Base-by-base conservation (phyloP, 2,329 filamentous ascomycete genomes). In the Onygenales sp. region DNA sequence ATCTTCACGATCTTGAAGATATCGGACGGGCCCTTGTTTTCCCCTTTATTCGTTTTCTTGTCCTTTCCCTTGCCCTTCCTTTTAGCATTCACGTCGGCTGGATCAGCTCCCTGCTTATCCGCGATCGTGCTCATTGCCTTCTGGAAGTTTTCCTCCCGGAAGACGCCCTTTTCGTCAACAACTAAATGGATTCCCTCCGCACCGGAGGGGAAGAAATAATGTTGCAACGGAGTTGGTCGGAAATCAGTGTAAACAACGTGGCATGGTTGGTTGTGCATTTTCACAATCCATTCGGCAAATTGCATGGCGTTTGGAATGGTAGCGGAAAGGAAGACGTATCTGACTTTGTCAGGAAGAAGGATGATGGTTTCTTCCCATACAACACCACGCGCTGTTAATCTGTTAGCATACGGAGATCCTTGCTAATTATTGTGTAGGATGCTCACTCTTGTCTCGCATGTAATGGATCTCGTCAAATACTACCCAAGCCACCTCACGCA, bases 301-400 rank as follows among this genome's bases (percentile, higher is more conserved):
- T 98, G 93, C 82, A 97, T 96, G 51, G 93, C 91, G 67, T 98
- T 98, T 52, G 93, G 93, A 58, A 98, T 98, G 2, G 94, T 98
- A 58, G 93, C 93, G 34, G 94, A 98, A 56, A 98, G 76, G 72
- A 98, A 98, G 53, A 98, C 94, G 66, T 97, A 98, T 74, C 90
- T 87, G 61, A 98, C 94, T 79, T 98, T 97, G 76, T 98, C 93
- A 3, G 93, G 93, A 33, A 98, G 78, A 60, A 98, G 79, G 64
- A 98, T 98, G 66, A 98, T 97, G 40, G 93, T 97, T 75, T 98
- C 93, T 70, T 98, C 93, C 93, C 93, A 98, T 2, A 98, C 93
- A 0, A 98, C 93, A 76, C 93, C 93, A 71, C 93, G 82, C 49
- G 83, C 81, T 73, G 56, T 34, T 11, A 27, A 46, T 10, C 45